phyloP scores from a whole-genome alignment of 2,329 filamentous ascomycete genomes.

The Aspergillus calidoustus region DNA sequence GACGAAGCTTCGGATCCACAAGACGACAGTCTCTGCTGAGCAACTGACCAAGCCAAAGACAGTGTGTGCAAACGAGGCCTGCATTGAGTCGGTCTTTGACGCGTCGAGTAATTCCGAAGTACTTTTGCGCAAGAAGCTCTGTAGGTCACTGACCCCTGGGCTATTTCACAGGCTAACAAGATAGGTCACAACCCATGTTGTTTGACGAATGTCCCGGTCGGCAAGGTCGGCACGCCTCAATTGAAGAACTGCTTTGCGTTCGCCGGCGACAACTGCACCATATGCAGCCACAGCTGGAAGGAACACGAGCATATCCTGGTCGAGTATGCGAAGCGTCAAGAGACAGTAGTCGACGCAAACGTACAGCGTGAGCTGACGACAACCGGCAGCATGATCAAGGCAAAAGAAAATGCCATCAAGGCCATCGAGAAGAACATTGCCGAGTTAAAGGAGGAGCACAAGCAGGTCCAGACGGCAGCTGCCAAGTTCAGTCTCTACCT shows the following conservation, averaged over 20 bases:
- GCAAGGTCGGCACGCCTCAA: constrained; percentile 15
- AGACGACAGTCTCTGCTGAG: constrained; percentile 6
- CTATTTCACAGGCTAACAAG: not conserved
- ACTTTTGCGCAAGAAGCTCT: constrained; percentile 10
- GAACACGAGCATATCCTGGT: constrained; percentile 17
- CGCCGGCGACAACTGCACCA: not conserved
- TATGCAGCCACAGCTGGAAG: constrained; percentile 9
- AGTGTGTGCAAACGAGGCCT: constrained; percentile 4
- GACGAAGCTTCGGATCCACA: constrained; percentile 9
- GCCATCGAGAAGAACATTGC: constrained; percentile 11
- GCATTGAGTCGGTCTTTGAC: constrained; percentile 12
- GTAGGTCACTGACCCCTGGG: not conserved
- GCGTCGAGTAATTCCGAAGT: constrained; percentile 1
- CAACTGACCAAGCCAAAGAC: constrained; percentile 10
- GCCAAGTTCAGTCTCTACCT: constrained; percentile 12
- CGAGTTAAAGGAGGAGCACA: constrained; percentile 10
- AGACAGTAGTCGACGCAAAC: constrained; percentile 3
- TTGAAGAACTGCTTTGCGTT: constrained; percentile 12
- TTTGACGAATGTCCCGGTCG: constrained; percentile 11
- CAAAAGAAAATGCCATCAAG: constrained; percentile 4
- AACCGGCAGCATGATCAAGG: constrained; percentile 4
- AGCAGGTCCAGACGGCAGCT: not conserved
- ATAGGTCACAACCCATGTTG: constrained; percentile 16
- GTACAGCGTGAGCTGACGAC: constrained; percentile 8
- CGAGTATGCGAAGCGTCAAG: constrained; percentile 10